Percentiles rank a stretch among this genome's conserved stretches.
Conservation (phyloP, 768 basidiomycete species). For the Pluteus cervinus region DNA sequence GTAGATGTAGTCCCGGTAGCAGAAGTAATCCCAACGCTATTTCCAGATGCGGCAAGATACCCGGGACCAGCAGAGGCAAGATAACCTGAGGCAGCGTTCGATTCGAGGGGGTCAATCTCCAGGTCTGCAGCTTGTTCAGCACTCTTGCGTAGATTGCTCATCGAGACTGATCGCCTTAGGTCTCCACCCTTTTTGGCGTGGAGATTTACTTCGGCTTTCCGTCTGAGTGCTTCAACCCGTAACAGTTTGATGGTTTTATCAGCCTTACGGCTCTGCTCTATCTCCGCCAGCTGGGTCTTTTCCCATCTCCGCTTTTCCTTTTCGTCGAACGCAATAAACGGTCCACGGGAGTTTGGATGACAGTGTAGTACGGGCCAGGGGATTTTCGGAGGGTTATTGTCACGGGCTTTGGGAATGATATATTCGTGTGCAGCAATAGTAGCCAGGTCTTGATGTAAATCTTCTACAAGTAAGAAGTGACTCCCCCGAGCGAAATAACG, state of each 20-base stretch:
- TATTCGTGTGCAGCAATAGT: slow-evolving; percentile 87
- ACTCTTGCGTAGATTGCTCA: slow-evolving; percentile 68
- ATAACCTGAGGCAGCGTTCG: slow-evolving; percentile 67
- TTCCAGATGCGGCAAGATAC: slow-evolving; percentile 91
- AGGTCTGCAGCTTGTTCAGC: slow-evolving; percentile 30
- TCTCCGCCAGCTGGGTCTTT: slow-evolving; percentile 42
- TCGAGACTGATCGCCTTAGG: slow-evolving; percentile 67
- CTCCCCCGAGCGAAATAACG: slow-evolving; percentile 75
- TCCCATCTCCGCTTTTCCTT: slow-evolving; percentile 66
- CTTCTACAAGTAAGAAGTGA: slow-evolving; percentile 89
- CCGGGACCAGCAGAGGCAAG: slow-evolving; percentile 45
- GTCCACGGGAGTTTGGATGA: slow-evolving; percentile 66
- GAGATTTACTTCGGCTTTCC: slow-evolving; percentile 30
- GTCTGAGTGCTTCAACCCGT: slow-evolving; percentile 29
- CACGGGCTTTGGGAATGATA: slow-evolving; percentile 43
- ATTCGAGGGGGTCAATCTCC: slow-evolving; percentile 42
- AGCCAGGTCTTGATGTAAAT: slow-evolving; percentile 75
- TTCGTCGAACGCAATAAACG: slow-evolving; percentile 72
- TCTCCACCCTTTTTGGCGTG: slow-evolving; percentile 35
- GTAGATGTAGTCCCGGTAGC: slow-evolving; percentile 83
- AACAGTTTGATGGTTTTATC: too few species aligned
- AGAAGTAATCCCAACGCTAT: slow-evolving; percentile 90
- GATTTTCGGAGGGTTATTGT: slow-evolving; percentile 43
- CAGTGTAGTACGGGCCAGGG: slow-evolving; percentile 85
- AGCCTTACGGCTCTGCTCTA: slow-evolving; percentile 27